These are phyloP conservation scores for Globisporangium rhizosaccharum DNA, from an alignment of 352 stramenopile species.

Conservation along the genomic window DNA sequence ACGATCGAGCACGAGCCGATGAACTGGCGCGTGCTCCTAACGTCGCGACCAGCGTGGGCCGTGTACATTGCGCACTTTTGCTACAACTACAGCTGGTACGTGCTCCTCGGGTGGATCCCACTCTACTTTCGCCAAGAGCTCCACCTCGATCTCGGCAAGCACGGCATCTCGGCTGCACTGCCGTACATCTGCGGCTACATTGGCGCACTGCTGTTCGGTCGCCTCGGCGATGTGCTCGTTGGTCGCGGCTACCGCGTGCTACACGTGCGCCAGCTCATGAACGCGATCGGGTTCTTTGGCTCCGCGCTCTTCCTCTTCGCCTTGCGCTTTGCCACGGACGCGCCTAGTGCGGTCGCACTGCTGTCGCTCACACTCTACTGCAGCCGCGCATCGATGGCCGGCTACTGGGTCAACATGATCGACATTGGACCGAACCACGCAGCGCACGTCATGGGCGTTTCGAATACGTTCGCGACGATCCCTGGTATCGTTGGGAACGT, in stretches of 20 bases:
- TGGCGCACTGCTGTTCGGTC: constrained; percentile 67
- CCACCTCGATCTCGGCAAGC: constrained; percentile 69
- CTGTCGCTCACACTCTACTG: constrained; percentile 78
- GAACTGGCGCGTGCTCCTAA: constrained; percentile 66
- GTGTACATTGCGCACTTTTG: constrained; percentile 84
- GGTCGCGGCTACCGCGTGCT: constrained; percentile 59
- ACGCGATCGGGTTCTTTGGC: constrained; percentile 67
- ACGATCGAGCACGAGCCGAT: constrained; percentile 43
- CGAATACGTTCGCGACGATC: constrained; percentile 82
- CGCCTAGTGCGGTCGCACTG: constrained; percentile 48
- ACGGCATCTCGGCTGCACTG: constrained; percentile 57
- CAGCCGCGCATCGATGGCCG: constrained; percentile 63
- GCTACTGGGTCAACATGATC: constrained; percentile 90
- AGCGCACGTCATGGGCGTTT: constrained; percentile 83
- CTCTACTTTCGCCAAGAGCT: constrained; percentile 82
- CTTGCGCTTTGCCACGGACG: constrained; percentile 55
- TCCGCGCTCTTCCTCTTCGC: constrained; percentile 67
- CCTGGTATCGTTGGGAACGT: constrained; percentile 84
- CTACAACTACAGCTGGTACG: constrained; percentile 89
- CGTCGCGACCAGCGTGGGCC: constrained; percentile 64
- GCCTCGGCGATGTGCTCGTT: constrained; percentile 60
- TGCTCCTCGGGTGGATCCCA: constrained; percentile 83
- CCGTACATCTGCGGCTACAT: constrained; percentile 79
- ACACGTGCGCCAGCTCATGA: constrained; percentile 75
- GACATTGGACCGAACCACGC: constrained; percentile 77